Evolutionary conservation across 169 alveolate species (phyloP), one percentile per base, ranked within the genome.

Genomic region (Cryptosporidium canis): DNA sequence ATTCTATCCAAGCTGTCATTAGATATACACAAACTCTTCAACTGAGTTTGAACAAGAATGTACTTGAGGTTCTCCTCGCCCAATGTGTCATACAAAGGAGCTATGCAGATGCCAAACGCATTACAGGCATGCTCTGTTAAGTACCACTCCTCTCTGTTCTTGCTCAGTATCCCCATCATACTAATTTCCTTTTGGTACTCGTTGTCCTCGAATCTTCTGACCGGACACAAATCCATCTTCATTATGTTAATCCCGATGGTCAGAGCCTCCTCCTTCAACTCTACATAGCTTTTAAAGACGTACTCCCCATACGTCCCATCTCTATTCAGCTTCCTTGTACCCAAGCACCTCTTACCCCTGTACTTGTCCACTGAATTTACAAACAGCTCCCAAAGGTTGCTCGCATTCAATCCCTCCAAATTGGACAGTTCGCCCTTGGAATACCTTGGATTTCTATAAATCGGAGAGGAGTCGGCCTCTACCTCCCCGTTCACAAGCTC

Each of bases 71-170:
- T 77, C 12, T 95, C 96, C 41, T 63, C 91, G 3, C 96, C 96
- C 4, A 93, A 91, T n/a, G 95, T 92, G 47, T 94, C 94, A 83
- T 94, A 95, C n/a, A 94, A 68, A 8, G 96, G 93, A 16, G 92
- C 96, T 4, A 91, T 65, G 3, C 95, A 90, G 18, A 93, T 85
- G 4, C 92, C 64, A 39, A 90, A 83, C 18, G 91, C 67, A 61
- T 84, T 87, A 29, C 93, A 83, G n/a, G 93, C 98, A 27, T 94
- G 92, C 83, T 94, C 96, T 29, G 94, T 85, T 21, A 94, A 67
- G 24, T 92, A 83, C 97, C 98, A 95, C 70, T 96, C 98, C 43
- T 91, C 93, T 21, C 97, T 67, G 71, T 94, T 96, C 65, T 91
- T 93, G 44, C 96, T 90, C 66, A 91, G 94, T 58, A 96, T 77